These are phyloP conservation scores for Fusarium brevicatenulatum DNA, from an alignment of 2,329 filamentous ascomycete species.

Conservation along the genomic window DNA sequence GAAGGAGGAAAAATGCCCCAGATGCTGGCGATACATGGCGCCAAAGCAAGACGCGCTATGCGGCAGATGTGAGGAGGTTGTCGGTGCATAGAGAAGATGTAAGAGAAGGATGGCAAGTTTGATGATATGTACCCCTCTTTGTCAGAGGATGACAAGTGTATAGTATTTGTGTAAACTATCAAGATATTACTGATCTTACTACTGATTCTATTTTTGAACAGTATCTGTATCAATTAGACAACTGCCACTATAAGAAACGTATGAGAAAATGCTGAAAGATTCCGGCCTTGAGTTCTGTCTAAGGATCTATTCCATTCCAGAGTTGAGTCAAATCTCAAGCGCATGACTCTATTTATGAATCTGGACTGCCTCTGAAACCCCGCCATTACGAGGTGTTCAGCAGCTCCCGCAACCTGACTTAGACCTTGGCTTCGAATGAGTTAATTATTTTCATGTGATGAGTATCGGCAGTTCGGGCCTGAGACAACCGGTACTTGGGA, in stretches of 20 bases:
- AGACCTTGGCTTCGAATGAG: conserved; percentile 13
- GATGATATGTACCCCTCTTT: conserved; percentile 27
- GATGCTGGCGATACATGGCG: conserved; percentile 91
- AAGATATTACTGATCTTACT: conserved; percentile 1
- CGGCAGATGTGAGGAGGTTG: conserved; percentile 74
- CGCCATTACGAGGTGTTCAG: conserved; percentile 19
- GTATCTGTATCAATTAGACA: conserved; percentile 19
- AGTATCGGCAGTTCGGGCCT: conserved; percentile 23
- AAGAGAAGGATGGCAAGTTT: conserved; percentile 2
- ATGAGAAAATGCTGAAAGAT: not conserved
- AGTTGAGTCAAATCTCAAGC: conserved; percentile 25
- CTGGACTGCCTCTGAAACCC: conserved; percentile 29
- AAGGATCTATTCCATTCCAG: not conserved
- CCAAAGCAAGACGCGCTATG: conserved; percentile 74
- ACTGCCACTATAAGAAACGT: conserved; percentile 1
- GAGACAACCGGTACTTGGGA: conserved; percentile 24
- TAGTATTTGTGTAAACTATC: conserved; percentile 32
- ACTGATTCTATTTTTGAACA: not conserved
- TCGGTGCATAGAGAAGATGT: conserved; percentile 48
- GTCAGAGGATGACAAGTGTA: conserved; percentile 19
- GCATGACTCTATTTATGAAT: conserved; percentile 28
- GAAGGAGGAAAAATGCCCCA: conserved; percentile 74
- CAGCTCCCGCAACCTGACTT: conserved; percentile 13
- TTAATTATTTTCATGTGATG: conserved; percentile 36
- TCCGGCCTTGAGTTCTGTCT: not conserved